Evolutionary conservation across 148 eudicot genomes (phyloP).

Genomic region (Silene uniflora): DNA sequence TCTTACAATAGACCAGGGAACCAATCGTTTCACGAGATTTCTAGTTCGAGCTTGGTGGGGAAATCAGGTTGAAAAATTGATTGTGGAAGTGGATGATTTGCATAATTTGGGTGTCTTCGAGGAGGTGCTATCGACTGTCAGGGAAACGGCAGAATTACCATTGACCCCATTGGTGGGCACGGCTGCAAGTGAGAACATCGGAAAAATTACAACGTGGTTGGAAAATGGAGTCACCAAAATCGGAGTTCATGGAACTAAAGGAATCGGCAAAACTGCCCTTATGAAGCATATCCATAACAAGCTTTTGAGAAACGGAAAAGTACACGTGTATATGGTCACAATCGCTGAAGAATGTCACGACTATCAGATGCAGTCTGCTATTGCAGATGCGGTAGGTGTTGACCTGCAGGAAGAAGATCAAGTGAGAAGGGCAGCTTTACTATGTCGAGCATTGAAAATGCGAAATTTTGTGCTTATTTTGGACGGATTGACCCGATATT

Average conservation of each 20-base stretch:
- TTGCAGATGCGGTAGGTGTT: conserved; percentile 9
- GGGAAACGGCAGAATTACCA: background rate
- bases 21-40: conserved; percentile 3
- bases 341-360: conserved; percentile 7
- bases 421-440: conserved; percentile 17
- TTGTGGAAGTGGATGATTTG: conserved; percentile 20
- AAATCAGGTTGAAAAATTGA: conserved; percentile 17
- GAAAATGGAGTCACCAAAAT: conserved; percentile 13
- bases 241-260: conserved; percentile 23
- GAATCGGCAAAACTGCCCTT: conserved; percentile 24
- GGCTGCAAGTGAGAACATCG: conserved; percentile 2
- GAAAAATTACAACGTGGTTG: conserved; percentile 15
- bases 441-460: conserved; percentile 6
- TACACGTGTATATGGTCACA: conserved; percentile 7
- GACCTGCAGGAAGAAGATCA: conserved; percentile 21
- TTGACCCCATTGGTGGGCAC: conserved; percentile 9
- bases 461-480: conserved; percentile 26
- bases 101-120: conserved; percentile 15
- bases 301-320: background rate
- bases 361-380: conserved; percentile 10
- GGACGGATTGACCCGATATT: conserved; percentile 16
- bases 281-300: conserved; percentile 20
- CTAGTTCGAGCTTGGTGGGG: conserved; percentile 23
- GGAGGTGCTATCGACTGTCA: conserved; percentile 14
- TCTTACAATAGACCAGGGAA: conserved; percentile 1